Percentiles rank a stretch among this genome's conserved stretches.
Evolutionary conservation across 2,329 filamentous ascomycete species (phyloP).

Genomic region (Aspergillus fructus): DNA sequence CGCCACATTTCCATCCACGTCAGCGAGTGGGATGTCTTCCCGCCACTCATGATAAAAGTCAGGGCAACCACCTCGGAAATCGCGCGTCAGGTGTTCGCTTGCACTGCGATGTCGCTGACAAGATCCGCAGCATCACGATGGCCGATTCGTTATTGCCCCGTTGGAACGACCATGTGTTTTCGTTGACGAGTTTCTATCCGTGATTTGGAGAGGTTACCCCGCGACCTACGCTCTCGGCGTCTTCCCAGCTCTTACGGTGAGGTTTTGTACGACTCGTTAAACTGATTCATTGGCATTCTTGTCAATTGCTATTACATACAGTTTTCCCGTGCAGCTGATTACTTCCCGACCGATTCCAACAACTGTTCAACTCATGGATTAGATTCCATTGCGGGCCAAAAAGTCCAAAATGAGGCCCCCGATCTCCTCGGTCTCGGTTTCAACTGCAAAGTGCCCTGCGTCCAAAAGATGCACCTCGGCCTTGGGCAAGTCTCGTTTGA

Average conservation of each 20-base stretch:
- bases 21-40: not conserved
- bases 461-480: constrained; percentile 54
- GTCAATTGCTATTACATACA: too few species aligned
- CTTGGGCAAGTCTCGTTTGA: constrained; percentile 48
- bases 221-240: too few species aligned
- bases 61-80: not conserved
- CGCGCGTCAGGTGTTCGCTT: not conserved
- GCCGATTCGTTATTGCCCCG: not conserved
- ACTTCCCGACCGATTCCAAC: too few species aligned
- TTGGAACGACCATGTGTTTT: not conserved
- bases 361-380: not conserved
- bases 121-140: not conserved
- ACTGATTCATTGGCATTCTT: too few species aligned
- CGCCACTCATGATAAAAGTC: not conserved
- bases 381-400: constrained; percentile 19
- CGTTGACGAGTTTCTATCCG: not conserved
- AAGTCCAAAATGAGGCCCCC: constrained; percentile 38
- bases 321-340: too few species aligned
- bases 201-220: too few species aligned
- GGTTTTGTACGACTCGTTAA: too few species aligned
- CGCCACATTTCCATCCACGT: not conserved
- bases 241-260: too few species aligned
- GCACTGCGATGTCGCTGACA: not conserved
- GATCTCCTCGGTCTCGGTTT: constrained; percentile 41
- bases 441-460: constrained; percentile 57